phyloP scores from a whole-genome alignment of 305 asterid genomes.

The Petunia hybrid region DNA sequence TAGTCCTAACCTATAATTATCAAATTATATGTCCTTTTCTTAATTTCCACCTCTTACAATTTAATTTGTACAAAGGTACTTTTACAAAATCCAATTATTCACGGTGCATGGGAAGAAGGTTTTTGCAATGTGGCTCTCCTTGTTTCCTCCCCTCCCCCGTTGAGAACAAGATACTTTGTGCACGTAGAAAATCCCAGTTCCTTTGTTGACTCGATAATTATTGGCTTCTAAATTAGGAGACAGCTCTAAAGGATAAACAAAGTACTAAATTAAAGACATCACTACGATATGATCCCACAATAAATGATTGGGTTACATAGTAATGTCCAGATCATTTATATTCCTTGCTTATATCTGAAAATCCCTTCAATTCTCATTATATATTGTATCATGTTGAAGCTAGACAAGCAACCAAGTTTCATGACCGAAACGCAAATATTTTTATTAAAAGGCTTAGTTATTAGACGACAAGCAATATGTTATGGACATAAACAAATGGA shows the following conservation, averaged over 20 bases:
- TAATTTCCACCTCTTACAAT: no score
- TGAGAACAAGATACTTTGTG: no score
- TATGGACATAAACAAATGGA: slow-evolving; percentile 20
- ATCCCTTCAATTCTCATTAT: not conserved
- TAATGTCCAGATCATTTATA: slow-evolving; percentile 38
- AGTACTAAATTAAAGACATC: not conserved
- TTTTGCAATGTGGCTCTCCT: no score
- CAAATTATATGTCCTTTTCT: no score
- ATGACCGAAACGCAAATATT: slow-evolving; percentile 26
- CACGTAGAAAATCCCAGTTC: not conserved
- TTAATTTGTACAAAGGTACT: no score
- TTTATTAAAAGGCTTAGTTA: not conserved
- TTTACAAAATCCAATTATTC: no score
- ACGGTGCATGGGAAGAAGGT: no score
- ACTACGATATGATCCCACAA: not conserved
- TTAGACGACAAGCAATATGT: slow-evolving; percentile 23
- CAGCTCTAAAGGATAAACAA: not conserved
- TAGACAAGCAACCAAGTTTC: slow-evolving; percentile 29
- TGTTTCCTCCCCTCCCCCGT: no score
- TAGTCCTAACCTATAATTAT: no score
- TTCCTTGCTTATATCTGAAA: slow-evolving; percentile 33
- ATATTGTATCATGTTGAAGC: not conserved
- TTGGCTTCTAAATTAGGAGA: not conserved
- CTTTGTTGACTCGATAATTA: not conserved
- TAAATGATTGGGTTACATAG: slow-evolving; percentile 6